Base-by-base conservation (phyloP, 768 basidiomycete genomes). In the Cystoderma amianthinum region DNA sequence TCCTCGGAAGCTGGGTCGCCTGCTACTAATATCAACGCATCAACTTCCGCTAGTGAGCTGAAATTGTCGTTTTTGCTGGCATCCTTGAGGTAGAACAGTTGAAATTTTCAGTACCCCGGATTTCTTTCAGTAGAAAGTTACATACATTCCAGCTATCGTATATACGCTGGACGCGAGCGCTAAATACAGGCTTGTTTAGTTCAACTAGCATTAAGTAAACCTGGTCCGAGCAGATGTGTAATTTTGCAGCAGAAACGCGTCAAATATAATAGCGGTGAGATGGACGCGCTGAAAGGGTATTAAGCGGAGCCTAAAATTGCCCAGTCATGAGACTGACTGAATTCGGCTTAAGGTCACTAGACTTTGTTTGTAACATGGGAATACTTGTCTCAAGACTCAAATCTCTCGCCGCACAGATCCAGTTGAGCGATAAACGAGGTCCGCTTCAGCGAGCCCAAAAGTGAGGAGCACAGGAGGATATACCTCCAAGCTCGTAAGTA, bases 1-100 rank as follows among this genome's bases (percentile, higher is more conserved):
- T 97, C 95, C 53, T 97, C 92, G 4, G 74, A 71, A 0, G 78
- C 80, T 17, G 83, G 82, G 48, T 91, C 89, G 21, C 88, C 89
- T 24, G 88, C 80, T 21, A 80, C 56, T 11, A 91, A 65, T 3
- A 90, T 55, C 17, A 92, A 64, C 12, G 82, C 83, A 51, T 88
- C 86, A 5, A 70, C 69, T 45, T 78, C 77, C 3, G 75, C 71
- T 63, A 91, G 68, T 6, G 83, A 70, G 48, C 70, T 72, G 52
- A 78, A 82, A 49, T 90, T 88, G 34, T 85, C 82, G 47, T 80
- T 79, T 52, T 80, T 69, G 50, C 58, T 69, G 45, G 83, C 80
- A 60, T 63, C 74, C 87, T 88, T 47, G 16, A 44, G 44, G 43
- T 47, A 39, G 44, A 46, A 44, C 44, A 7, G 10, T 6, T 18